Conservation (phyloP, 257 asterid genomes). For the Nicotiana benthamiana region DNA sequence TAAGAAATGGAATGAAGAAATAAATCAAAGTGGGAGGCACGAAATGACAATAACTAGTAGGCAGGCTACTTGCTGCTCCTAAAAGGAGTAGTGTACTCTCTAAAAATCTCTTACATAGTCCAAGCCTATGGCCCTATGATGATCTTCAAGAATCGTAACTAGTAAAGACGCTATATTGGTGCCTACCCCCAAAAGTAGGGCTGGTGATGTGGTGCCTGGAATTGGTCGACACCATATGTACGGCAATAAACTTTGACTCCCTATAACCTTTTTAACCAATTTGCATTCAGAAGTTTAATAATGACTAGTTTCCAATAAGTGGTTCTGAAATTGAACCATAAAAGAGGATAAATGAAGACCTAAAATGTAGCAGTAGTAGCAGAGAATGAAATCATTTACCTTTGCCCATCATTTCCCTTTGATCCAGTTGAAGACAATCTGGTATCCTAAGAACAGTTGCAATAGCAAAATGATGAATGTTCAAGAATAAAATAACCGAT, state of each 20-base stretch:
- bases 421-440: constrained; percentile 28
- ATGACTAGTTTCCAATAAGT: background rate
- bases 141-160: background rate
- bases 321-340: background rate
- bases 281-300: background rate
- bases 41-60: background rate
- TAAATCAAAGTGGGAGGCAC: background rate
- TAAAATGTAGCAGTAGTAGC: background rate
- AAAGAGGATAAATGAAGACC: background rate
- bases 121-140: background rate
- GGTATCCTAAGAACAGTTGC: constrained; percentile 30
- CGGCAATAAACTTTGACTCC: background rate
- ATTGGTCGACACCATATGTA: background rate
- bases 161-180: background rate
- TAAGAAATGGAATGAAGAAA: background rate
- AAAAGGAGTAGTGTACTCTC: background rate
- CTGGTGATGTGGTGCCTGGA: background rate
- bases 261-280: background rate
- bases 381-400: constrained; percentile 22
- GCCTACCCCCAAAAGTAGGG: background rate
- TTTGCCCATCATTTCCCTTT: constrained; percentile 35
- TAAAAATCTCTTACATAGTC: background rate
- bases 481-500: constrained; percentile 3
- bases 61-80: background rate
- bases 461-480: background rate